Conservation (phyloP, 768 basidiomycete genomes). For the Auriscalpium vulgare region DNA sequence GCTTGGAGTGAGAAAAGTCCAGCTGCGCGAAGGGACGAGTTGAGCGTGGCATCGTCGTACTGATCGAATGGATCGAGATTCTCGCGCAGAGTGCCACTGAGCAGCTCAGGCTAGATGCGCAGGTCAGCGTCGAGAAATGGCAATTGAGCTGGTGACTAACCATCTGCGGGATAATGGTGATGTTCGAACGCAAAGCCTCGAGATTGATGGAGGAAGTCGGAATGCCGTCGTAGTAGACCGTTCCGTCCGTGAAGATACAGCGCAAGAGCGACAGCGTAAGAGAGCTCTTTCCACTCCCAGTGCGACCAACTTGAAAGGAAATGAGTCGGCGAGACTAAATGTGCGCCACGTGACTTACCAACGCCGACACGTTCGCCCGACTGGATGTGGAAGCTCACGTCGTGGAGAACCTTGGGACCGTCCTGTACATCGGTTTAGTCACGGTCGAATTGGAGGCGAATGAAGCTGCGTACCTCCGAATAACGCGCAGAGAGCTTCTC, state of each 20-base stretch:
- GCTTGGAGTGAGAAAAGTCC: slow-evolving; percentile 36
- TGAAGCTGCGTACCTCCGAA: slow-evolving; percentile 22
- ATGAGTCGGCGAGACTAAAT: background rate
- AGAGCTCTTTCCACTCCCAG: slow-evolving; percentile 51
- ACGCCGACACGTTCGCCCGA: slow-evolving; percentile 54
- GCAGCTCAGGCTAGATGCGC: slow-evolving; percentile 33
- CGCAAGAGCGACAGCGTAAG: slow-evolving; percentile 46
- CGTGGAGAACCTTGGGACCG: slow-evolving; percentile 49
- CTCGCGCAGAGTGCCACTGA: slow-evolving; percentile 47
- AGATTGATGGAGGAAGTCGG: slow-evolving; percentile 41
- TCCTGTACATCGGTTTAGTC: slow-evolving; percentile 21
- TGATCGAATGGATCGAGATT: slow-evolving; percentile 57
- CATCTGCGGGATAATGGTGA: slow-evolving; percentile 54
- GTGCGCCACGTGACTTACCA: slow-evolving; percentile 24
- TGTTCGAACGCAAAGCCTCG: slow-evolving; percentile 40
- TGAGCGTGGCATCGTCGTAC: slow-evolving; percentile 44
- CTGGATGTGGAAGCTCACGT: slow-evolving; percentile 41
- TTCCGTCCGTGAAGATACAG: slow-evolving; percentile 46
- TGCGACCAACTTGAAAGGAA: slow-evolving; percentile 39
- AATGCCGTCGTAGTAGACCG: slow-evolving; percentile 43
- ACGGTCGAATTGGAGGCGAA: background rate
- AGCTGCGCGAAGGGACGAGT: slow-evolving; percentile 40
- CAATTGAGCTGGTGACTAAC: slow-evolving; percentile 22
- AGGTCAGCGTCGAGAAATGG: slow-evolving; percentile 1
- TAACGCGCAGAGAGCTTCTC: slow-evolving; percentile 46